Base-by-base conservation (phyloP, 345 rosid genomes). In the Geranium rotundifolium region DNA sequence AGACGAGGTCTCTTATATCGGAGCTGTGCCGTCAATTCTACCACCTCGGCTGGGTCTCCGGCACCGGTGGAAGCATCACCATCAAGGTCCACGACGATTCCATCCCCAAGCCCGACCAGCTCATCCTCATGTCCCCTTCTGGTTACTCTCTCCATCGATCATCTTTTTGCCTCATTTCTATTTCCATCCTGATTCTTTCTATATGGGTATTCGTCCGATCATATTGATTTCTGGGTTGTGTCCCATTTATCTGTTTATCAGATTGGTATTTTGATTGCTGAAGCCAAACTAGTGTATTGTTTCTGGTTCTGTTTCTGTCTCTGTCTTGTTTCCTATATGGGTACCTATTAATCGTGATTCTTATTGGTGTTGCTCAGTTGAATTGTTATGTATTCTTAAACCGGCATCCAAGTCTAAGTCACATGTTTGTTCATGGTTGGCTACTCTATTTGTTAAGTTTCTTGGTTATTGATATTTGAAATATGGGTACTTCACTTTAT, bases 91-190 rank as follows among this genome's bases (percentile, higher is more conserved):
- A 84, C 61, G 98, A 92, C 63, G 84, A 82, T 65, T 81, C 80
- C 59, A 76, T 89, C 58, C 95, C 95, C 57, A 83, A 80, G 68
- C 72, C 81, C 7, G 67, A 72, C 10, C 98, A 89, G 74, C 88
- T 92, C 73, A 82, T 92, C 79, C 54, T 87, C 82, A 83, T 92
- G 96, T 92, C 98, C 57, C 97, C 98, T 77, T 92, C 98, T 79
- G 98, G 97, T 89, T 63, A 61, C 29, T 23, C 52, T 17, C 6
- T 34, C 41, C 7, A 34, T 8, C 41, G 41, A 8, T 46, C 52
- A 46, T 46, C 16, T 7, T 55, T 55, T 55, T 55, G 18, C 8
- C n/a, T 55, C n/a, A n/a, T 17, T 13, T 55, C 19, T 17, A 5
- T 34, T 0, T 3, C 7, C 3, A 31, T 31, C 7, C 3, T 31